These are phyloP conservation scores for Biscogniauxia marginata DNA, from an alignment of 2,329 filamentous ascomycete species.

Conservation along the genomic window DNA sequence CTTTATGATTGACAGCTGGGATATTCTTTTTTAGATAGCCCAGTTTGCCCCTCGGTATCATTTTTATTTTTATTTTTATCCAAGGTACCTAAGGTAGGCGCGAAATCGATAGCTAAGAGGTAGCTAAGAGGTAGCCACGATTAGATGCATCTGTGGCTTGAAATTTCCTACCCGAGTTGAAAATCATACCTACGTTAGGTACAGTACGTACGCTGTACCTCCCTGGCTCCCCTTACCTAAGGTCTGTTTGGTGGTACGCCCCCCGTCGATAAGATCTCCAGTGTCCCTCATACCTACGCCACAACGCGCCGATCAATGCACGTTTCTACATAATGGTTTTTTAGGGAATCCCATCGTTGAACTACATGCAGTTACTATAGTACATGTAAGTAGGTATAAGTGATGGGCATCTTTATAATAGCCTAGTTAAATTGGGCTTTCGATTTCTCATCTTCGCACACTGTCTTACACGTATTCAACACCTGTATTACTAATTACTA, in stretches of 20 bases:
- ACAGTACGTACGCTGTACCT: no score
- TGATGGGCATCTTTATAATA: no score
- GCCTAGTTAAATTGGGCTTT: no score
- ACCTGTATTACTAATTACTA: no score
- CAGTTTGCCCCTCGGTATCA: background rate
- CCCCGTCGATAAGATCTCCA: background rate
- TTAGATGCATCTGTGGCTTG: conserved; percentile 1
- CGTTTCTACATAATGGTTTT: no score
- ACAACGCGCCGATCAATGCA: background rate
- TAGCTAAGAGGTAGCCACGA: background rate
- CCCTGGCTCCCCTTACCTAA: background rate
- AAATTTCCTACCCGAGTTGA: background rate
- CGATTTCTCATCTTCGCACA: no score
- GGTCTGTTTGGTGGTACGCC: background rate
- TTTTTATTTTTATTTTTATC: conserved; percentile 1
- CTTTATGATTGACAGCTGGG: background rate
- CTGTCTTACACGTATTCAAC: no score
- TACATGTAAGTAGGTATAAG: no score
- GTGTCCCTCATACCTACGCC: background rate
- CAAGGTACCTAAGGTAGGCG: background rate
- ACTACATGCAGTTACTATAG: background rate
- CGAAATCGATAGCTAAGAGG: background rate
- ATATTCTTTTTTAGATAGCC: background rate
- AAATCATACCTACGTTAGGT: no score
- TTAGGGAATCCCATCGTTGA: no score